Base-by-base conservation (phyloP, 106 monocot species). In the Dioscorea alata region DNA sequence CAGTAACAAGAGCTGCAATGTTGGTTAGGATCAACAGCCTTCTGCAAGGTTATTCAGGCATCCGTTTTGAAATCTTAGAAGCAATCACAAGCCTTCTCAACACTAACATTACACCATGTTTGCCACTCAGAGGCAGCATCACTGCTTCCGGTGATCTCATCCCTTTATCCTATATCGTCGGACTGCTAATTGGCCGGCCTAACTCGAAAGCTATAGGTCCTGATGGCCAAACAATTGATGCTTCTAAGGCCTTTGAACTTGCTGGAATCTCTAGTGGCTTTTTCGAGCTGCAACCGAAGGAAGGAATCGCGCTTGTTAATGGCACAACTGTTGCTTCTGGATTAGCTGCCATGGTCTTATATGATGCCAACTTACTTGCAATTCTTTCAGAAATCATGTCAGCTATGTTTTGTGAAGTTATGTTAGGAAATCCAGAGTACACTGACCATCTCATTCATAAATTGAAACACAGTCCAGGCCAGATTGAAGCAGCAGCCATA, bases 41-140 rank as follows among this genome's bases (percentile, higher is more conserved):
- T 32, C 88, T 88, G 20, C 88, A 88, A 63, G 88, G 88, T 18
- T 88, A 88, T 81, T 88, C 88, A 20, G 88, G 88, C 50, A 88
- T 88, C 75, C 72, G 88, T 0, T 88, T 88, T 70, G 88, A 84
- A 79, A 88, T 88, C 69, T 67, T 88, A 8, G 88, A 88, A 61
- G 81, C 88, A 33, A 84, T 88, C 73, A 79, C 84, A 65, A 59
- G 69, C 66, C 70, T 88, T 8, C 81, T 88, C 66, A 88, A 88
- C 79, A 48, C 48, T 78, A 49, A 67, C 81, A 59, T 88, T 60
- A 88, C 81, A 49, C 88, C 88, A 16, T 88, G 88, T 75, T 77
- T 88, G 56, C 88, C 88, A 7, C 84, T 84, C 25, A 75, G 88
- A 9, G 88, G 89, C 63, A 85, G 82, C 78, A 83, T 83, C 74